Evolutionary conservation across 371 early-diverging fungal species (phyloP), one percentile per base, ranked within the genome.

Genomic region (Circinella umbellata): DNA sequence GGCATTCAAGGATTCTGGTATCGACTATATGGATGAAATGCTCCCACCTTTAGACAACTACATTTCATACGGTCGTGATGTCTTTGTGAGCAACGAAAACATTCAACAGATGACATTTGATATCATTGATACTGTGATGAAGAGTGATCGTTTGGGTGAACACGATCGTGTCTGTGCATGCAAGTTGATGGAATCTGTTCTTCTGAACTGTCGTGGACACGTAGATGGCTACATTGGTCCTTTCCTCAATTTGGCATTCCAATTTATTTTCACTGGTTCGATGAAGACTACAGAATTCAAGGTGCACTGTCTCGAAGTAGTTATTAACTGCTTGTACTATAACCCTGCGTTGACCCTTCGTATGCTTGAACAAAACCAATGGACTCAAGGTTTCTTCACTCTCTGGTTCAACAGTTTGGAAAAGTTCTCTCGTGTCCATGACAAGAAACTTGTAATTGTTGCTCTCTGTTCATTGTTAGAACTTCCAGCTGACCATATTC

Each of bases 381-480:
- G 87, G 83, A 93, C 94, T 9, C 81, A 88, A 65, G 87, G 87
- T 10, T 93, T 97, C 83, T 95, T 97, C 71, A 85, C 85, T 4
- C 76, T 90, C 20, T 95, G 96, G 93, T 91, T 95, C 80, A 76
- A 84, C 53, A 84, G 85, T 49, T 69, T 94, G 34, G 86, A 86
- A 53, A 83, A 86, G 66, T 93, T 96, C 74, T 73, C 85, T 60
- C 86, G 96, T 62, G 97, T 98, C 7, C 95, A 96, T 73, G 98
- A 98, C 82, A 96, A 95, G 87, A 94, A 94, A 81, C 86, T 97
- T 15, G 86, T 87, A 11, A 93, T 98, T 57, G 74, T 94, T 48
- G 88, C 96, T 0, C 76, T 97, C 37, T 92, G 90, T 64, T 75
- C 93, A 0, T 69, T 98, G 18, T 69, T 96, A 47, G 82, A 83